A percentile compares a stretch with the other conserved stretches of the same genome.
Evolutionary conservation across 1,284 basidiomycete species (phyloP).

Genomic region (Inonotus obliquus): DNA sequence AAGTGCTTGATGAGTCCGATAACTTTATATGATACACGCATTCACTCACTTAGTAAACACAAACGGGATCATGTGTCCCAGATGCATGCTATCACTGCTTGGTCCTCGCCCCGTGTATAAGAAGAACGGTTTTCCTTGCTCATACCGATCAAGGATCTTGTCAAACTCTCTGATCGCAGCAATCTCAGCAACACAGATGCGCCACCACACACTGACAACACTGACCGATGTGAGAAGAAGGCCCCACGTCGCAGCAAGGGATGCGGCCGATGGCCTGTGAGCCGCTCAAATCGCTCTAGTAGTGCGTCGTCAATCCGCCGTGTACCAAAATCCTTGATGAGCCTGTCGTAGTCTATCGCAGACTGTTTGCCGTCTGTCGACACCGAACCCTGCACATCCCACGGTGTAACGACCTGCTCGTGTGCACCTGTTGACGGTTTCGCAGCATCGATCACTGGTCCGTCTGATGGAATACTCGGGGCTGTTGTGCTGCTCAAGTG

Average conservation of each 20-base stretch:
- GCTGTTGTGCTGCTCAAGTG: not conserved
- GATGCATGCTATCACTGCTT: constrained; percentile 95
- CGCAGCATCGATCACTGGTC: constrained; percentile 32
- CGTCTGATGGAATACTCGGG: constrained; percentile 1
- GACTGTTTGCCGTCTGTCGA: constrained; percentile 85
- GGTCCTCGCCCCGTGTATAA: constrained; percentile 98
- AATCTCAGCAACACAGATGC: constrained; percentile 10
- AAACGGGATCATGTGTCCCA: constrained; percentile 98
- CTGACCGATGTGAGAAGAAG: constrained; percentile 97
- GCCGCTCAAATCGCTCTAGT: constrained; percentile 84
- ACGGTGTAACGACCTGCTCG: constrained; percentile 93
- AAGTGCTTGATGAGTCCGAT: constrained; percentile 1
- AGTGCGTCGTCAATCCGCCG: constrained; percentile 73
- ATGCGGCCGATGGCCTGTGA: constrained; percentile 93
- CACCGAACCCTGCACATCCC: constrained; percentile 95
- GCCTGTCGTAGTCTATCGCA: constrained; percentile 95
- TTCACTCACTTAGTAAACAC: constrained; percentile 86
- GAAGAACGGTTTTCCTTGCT: constrained; percentile 97
- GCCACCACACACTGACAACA: constrained; percentile 17
- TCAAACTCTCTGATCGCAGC: constrained; percentile 74
- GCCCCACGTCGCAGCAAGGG: constrained; percentile 86
- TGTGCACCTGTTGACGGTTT: constrained; percentile 29
- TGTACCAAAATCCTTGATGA: constrained; percentile 93
- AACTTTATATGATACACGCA: not conserved
- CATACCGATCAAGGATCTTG: constrained; percentile 91